Evolutionary conservation across 1,284 basidiomycete species (phyloP), one percentile per base, ranked within the genome.

Genomic region (Tilletia walkeri): DNA sequence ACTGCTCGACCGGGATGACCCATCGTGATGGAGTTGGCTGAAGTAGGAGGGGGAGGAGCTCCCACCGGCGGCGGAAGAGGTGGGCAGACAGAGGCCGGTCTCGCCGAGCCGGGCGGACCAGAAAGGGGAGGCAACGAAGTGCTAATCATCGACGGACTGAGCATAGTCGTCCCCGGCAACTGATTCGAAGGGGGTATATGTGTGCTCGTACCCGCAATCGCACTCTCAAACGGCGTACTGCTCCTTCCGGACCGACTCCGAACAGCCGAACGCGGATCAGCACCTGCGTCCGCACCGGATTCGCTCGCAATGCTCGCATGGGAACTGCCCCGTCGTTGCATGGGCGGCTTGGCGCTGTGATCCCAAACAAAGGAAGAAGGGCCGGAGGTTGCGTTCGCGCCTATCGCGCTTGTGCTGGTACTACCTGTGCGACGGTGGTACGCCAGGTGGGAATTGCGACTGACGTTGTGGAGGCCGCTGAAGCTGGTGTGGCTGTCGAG

Each of bases 291-390:
- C 16, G 38, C 38, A 12, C 59, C 59, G n/a, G 59, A 63, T 36
- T 78, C 77, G 67, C 78, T 80, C 12, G 73, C 73, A 38, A 75
- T 73, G 53, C 76, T 77, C 14, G 78, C 76, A 65, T 78, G 77
- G 68, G 78, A 79, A 71, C 79, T 80, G 12, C 75, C 76, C 12
- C 79, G 76, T 12, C 79, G 71, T 24, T 73, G 74, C 71, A 79
- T 70, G 0, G 77, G 69, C 18, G 78, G 79, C 70, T 78, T 80
- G 54, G 77, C 63, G 54, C 67, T 70, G 61, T 70, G 70, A 45
- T 79, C 79, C 73, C 75, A 79, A 49, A 78, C 71, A n/a, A 77
- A 76, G 36, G 41, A 24, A 69, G 74, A 41, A 36, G 59, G 36
- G 34, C 16, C 36, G 59, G 59, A 6, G 39, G 10, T 41, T 18